Percentiles rank a stretch among this genome's conserved stretches.
These are phyloP conservation scores for Sugiyamaella paludigena DNA, from an alignment of 1,139 yeast genomes.

Conservation along the genomic window DNA sequence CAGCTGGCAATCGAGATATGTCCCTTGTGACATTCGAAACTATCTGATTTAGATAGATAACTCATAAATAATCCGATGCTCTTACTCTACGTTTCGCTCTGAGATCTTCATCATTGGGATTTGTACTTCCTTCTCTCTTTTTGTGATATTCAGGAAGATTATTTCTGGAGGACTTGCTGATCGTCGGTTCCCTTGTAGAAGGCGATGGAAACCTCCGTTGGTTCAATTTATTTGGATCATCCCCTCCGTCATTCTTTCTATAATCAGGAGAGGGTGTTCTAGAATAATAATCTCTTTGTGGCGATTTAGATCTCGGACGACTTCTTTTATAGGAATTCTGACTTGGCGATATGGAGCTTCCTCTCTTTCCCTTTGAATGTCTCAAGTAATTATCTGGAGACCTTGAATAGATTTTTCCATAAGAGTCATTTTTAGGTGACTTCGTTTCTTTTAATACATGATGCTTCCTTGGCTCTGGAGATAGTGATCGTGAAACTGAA, in stretches of 20 bases:
- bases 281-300: not conserved
- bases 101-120: constrained; percentile 1
- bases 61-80: constrained; percentile 20
- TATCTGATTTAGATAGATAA: too few species aligned
- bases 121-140: not conserved
- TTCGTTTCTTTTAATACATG: constrained; percentile 4
- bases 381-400: not conserved
- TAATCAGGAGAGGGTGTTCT: too few species aligned
- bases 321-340: constrained; percentile 3
- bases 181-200: not conserved
- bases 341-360: too few species aligned
- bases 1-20: too few species aligned
- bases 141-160: too few species aligned
- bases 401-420: not conserved
- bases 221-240: not conserved
- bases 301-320: constrained; percentile 7
- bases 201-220: too few species aligned
- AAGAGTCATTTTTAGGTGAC: constrained; percentile 12
- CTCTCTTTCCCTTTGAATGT: not conserved
- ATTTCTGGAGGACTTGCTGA: not conserved
- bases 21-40: too few species aligned
- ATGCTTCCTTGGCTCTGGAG: constrained; percentile 18
- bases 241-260: not conserved
- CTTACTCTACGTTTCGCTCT: constrained; percentile 15
- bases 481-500: constrained; percentile 5